Conservation (phyloP, 495 filamentous ascomycete genomes). For the Xylaria scruposa region DNA sequence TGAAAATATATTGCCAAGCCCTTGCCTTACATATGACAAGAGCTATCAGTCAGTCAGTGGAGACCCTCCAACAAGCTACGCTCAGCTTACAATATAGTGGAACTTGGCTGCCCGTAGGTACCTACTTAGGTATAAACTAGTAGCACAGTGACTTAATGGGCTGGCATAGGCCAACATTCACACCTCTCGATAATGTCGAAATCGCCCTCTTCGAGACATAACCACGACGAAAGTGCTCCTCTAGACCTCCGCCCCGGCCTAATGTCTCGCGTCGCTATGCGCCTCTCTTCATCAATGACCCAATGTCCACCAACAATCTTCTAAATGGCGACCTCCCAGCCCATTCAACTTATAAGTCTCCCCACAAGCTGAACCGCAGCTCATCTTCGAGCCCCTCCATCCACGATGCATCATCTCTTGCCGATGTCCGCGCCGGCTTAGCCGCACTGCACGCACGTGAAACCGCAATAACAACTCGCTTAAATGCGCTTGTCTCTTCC, state of each 20-base stretch:
- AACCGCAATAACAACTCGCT: constrained; percentile 70
- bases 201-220: constrained; percentile 13
- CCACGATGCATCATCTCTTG: constrained; percentile 71
- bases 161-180: background rate
- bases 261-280: constrained; percentile 42
- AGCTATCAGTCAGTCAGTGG: background rate
- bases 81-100: background rate
- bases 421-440: constrained; percentile 80
- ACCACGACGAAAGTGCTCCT: constrained; percentile 7
- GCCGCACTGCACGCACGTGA: constrained; percentile 77
- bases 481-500: constrained; percentile 76
- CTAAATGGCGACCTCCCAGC: constrained; percentile 43
- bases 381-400: constrained; percentile 51
- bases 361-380: constrained; percentile 37
- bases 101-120: background rate
- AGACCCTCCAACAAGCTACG: background rate
- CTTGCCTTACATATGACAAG: background rate
- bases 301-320: constrained; percentile 44
- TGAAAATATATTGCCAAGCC: constrained; percentile 11
- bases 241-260: constrained; percentile 29
- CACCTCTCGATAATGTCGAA: constrained; percentile 5
- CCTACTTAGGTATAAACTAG: background rate
- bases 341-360: constrained; percentile 31
- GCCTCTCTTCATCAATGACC: constrained; percentile 33
- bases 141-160: background rate